These are phyloP conservation scores for Tricladium varicosporioides DNA, from an alignment of 2,329 filamentous ascomycete genomes.

Conservation along the genomic window DNA sequence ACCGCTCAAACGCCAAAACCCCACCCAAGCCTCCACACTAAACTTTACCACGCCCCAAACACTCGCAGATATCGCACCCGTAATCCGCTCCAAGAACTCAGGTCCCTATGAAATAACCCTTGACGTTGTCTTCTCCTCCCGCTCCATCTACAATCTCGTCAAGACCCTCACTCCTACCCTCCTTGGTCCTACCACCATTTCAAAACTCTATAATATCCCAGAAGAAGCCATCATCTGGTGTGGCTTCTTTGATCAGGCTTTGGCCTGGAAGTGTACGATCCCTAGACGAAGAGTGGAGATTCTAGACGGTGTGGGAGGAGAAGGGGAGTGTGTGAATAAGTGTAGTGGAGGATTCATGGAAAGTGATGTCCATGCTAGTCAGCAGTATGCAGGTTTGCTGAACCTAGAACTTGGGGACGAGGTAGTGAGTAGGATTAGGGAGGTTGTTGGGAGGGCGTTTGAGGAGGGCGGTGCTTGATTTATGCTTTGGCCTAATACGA, in stretches of 20 bases:
- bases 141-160: conserved; percentile 36
- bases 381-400: conserved; percentile 39
- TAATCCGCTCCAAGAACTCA: conserved; percentile 50
- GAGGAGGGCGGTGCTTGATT: too few species aligned
- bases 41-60: not conserved
- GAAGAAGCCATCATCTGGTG: conserved; percentile 18
- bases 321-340: not conserved
- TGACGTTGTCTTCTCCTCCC: conserved; percentile 46
- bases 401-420: conserved; percentile 17
- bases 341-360: conserved; percentile 29
- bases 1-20: not conserved
- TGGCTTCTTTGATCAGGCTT: conserved; percentile 42
- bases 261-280: conserved; percentile 47
- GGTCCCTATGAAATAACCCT: conserved; percentile 52
- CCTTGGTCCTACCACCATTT: conserved; percentile 35
- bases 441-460: not conserved
- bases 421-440: not conserved
- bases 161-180: conserved; percentile 36
- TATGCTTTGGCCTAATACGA: too few species aligned
- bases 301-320: not conserved
- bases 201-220: too few species aligned
- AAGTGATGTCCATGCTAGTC: conserved; percentile 38
- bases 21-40: not conserved
- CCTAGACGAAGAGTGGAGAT: not conserved
- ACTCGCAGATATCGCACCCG: conserved; percentile 38